Evolutionary conservation across 1,284 basidiomycete species (phyloP).

Genomic region (Ceratobasidium theobromae): DNA sequence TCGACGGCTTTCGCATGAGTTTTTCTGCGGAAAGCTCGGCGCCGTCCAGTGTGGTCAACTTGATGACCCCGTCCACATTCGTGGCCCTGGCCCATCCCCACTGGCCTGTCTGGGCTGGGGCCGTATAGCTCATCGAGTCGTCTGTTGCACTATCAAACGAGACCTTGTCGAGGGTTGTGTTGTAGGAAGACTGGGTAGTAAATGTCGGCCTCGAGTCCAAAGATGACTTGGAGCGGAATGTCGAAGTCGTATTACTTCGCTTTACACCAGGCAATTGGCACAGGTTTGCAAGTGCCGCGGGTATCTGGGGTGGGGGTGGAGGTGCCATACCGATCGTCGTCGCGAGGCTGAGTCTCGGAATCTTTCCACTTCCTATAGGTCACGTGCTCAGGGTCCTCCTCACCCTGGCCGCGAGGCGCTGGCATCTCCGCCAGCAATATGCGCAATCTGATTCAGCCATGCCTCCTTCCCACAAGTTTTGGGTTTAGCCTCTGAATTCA

Average conservation of each 20-base stretch:
- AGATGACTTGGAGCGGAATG: constrained; percentile 1
- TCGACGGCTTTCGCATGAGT: neutral
- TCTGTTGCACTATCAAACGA: neutral
- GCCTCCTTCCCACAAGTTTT: neutral
- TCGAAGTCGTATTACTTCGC: constrained; percentile 12
- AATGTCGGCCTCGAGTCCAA: neutral
- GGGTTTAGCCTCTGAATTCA: neutral
- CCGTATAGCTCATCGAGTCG: constrained; percentile 18
- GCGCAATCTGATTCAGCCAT: too few relatives aligned
- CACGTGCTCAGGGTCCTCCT: constrained; percentile 3
- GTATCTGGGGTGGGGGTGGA: constrained; percentile 7
- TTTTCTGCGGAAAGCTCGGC: neutral
- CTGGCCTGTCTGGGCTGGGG: constrained; percentile 1
- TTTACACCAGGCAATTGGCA: constrained; percentile 24
- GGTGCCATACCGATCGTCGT: constrained; percentile 22
- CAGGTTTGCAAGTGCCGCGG: constrained; percentile 3
- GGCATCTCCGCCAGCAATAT: too few relatives aligned
- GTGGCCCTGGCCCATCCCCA: constrained; percentile 15
- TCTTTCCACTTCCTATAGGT: too few relatives aligned
- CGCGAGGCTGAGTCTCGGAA: too few relatives aligned
- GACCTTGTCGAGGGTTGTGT: constrained; percentile 9
- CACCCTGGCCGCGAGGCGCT: neutral
- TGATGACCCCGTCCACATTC: constrained; percentile 4
- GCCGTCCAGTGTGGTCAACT: constrained; percentile 5
- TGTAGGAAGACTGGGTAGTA: neutral